phyloP scores from a whole-genome alignment of 768 basidiomycete genomes.

The Boletus sp. region DNA sequence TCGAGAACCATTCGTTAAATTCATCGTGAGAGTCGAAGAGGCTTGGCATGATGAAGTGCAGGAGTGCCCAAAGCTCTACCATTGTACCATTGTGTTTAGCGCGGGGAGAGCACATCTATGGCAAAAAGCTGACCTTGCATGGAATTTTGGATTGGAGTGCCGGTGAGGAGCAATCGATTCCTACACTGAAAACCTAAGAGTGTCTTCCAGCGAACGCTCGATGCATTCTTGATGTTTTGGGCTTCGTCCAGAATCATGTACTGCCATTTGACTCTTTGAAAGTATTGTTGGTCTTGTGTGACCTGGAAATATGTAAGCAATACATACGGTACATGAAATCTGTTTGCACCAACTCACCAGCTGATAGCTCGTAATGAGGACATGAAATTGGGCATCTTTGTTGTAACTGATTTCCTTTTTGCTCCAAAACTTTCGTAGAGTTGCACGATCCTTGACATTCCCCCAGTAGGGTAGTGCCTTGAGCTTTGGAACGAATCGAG shows the following conservation, averaged over 20 bases:
- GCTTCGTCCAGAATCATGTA: slow-evolving; percentile 99
- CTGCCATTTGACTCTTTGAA: slow-evolving; percentile 97
- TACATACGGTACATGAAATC: not conserved
- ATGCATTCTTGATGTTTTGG: slow-evolving; percentile 98
- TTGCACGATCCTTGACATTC: slow-evolving; percentile 91
- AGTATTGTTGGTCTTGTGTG: slow-evolving; percentile 96
- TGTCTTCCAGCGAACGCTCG: slow-evolving; percentile 96
- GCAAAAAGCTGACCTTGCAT: slow-evolving; percentile 78
- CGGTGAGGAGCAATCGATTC: slow-evolving; percentile 91
- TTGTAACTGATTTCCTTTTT: slow-evolving; percentile 95
- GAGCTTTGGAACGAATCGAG: slow-evolving; percentile 88
- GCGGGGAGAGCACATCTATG: not conserved
- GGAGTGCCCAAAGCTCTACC: slow-evolving; percentile 92
- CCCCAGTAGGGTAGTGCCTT: slow-evolving; percentile 99
- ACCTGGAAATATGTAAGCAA: slow-evolving; percentile 46
- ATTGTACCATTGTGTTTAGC: slow-evolving; percentile 2
- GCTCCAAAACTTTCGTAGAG: slow-evolving; percentile 96
- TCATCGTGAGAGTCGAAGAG: slow-evolving; percentile 99
- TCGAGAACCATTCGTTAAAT: slow-evolving; percentile 99
- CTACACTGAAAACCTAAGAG: slow-evolving; percentile 93
- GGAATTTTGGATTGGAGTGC: slow-evolving; percentile 98
- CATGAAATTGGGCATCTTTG: slow-evolving; percentile 93
- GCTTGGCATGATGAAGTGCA: slow-evolving; percentile 99
- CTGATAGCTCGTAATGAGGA: slow-evolving; percentile 96
- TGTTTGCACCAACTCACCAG: slow-evolving; percentile 49